Evolutionary conservation across 805 yeast species (phyloP).

Genomic region (Lachancea thermotolerans): DNA sequence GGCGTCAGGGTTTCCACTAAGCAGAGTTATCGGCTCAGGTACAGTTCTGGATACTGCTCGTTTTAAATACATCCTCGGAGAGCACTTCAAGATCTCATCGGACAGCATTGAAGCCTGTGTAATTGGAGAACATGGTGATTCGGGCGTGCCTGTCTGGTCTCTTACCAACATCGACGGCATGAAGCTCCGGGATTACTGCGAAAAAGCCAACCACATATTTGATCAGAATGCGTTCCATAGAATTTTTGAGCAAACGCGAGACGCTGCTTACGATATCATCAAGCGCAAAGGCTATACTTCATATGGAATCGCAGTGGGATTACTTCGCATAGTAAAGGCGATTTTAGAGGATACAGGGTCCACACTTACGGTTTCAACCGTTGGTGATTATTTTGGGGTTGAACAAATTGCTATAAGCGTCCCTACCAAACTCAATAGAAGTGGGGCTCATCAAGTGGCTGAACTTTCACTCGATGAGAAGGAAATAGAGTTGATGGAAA

Average conservation of each 20-base stretch:
- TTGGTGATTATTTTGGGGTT: constrained; percentile 9
- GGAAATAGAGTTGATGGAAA: constrained; percentile 5
- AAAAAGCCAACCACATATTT: constrained; percentile 2
- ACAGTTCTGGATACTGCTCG: constrained; percentile 10
- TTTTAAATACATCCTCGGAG: constrained; percentile 7
- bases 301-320: constrained; percentile 10
- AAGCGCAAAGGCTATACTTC: constrained; percentile 11
- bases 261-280: constrained; percentile 10
- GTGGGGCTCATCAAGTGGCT: constrained; percentile 8
- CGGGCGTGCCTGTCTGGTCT: constrained; percentile 10
- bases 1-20: constrained; percentile 8
- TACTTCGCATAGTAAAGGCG: constrained; percentile 8
- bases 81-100: constrained; percentile 7
- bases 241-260: constrained; percentile 8
- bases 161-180: constrained; percentile 10
- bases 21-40: constrained; percentile 10
- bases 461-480: constrained; percentile 7
- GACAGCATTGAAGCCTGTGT: constrained; percentile 9
- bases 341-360: constrained; percentile 7
- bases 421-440: constrained; percentile 7
- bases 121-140: constrained; percentile 11
- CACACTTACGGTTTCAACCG: constrained; percentile 9
- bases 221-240: constrained; percentile 4
- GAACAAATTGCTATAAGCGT: constrained; percentile 8
- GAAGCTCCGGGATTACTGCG: constrained; percentile 10